These are phyloP conservation scores for Daldinia vernicosa DNA, from an alignment of 495 filamentous ascomycete species.

Conservation along the genomic window DNA sequence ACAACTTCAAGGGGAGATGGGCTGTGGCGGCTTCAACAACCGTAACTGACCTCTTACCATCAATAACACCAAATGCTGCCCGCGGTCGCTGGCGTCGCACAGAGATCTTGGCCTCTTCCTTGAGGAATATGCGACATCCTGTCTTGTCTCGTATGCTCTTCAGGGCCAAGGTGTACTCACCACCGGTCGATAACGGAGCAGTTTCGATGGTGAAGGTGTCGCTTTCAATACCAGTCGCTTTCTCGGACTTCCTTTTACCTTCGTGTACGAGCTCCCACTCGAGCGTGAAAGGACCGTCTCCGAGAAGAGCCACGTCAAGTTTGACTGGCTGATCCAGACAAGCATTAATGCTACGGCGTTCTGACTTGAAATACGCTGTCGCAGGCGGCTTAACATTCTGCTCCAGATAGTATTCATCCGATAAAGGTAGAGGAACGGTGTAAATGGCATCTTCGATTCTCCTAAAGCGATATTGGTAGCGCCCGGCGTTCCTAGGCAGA, in stretches of 20 bases:
- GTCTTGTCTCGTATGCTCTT: slow-evolving; percentile 85
- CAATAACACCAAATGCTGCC: slow-evolving; percentile 81
- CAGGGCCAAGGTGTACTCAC: slow-evolving; percentile 85
- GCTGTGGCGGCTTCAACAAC: slow-evolving; percentile 79
- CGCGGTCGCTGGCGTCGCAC: slow-evolving; percentile 88
- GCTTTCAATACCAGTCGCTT: slow-evolving; percentile 67
- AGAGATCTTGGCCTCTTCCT: slow-evolving; percentile 80
- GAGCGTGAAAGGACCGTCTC: slow-evolving; percentile 85
- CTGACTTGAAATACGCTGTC: slow-evolving; percentile 73
- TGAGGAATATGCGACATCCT: slow-evolving; percentile 83
- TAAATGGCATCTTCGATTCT: slow-evolving; percentile 85
- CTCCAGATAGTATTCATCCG: slow-evolving; percentile 67
- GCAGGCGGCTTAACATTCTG: slow-evolving; percentile 94
- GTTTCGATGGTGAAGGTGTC: slow-evolving; percentile 75
- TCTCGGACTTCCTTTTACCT: slow-evolving; percentile 77
- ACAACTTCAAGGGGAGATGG: slow-evolving; percentile 81
- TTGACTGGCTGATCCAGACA: slow-evolving; percentile 85
- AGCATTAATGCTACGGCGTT: slow-evolving; percentile 62
- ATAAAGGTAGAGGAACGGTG: slow-evolving; percentile 48
- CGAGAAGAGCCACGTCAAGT: slow-evolving; percentile 75
- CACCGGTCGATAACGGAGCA: slow-evolving; percentile 74
- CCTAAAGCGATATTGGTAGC: slow-evolving; percentile 85
- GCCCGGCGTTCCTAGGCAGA: slow-evolving; percentile 80
- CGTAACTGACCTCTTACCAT: slow-evolving; percentile 73
- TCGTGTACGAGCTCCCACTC: slow-evolving; percentile 95